A percentile compares a stretch with the other conserved stretches of the same genome.
phyloP scores from a whole-genome alignment of 2,329 filamentous ascomycete species.

The Fusarium metavorans region DNA sequence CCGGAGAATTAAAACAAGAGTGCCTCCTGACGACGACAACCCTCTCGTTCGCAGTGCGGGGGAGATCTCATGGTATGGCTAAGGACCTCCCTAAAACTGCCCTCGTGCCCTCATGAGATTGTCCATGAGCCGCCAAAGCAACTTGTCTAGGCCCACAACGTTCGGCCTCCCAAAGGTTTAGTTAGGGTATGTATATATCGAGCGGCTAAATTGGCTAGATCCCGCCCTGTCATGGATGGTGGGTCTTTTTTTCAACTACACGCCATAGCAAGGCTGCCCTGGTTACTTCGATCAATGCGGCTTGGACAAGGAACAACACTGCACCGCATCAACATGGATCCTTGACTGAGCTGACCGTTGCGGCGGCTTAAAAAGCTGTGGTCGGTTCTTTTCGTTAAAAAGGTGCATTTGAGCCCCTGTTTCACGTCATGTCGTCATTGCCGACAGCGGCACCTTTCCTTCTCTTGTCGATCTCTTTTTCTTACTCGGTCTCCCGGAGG shows the following conservation, averaged over 20 bases:
- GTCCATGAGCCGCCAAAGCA: conserved; percentile 21
- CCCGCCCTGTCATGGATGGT: conserved; percentile 40
- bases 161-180: too few relatives aligned
- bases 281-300: not conserved
- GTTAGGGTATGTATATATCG: conserved; percentile 46
- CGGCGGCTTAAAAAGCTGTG: conserved; percentile 4
- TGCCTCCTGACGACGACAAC: not conserved
- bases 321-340: conserved; percentile 8
- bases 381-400: not conserved
- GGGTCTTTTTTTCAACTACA: conserved; percentile 45
- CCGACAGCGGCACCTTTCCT: not conserved
- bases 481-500: conserved; percentile 3
- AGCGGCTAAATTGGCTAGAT: conserved; percentile 46
- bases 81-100: conserved; percentile 5
- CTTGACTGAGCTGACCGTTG: conserved; percentile 15
- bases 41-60: conserved; percentile 16
- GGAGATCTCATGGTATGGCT: conserved; percentile 12
- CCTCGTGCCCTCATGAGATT: conserved; percentile 23
- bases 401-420: not conserved
- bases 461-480: not conserved
- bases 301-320: conserved; percentile 4
- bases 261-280: conserved; percentile 38
- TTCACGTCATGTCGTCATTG: not conserved
- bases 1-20: not conserved
- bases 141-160: conserved; percentile 22